A percentile compares a stretch with the other conserved stretches of the same genome.
These are phyloP conservation scores for Arctium minus DNA, from an alignment of 129 eudicot genomes.

Conservation along the genomic window DNA sequence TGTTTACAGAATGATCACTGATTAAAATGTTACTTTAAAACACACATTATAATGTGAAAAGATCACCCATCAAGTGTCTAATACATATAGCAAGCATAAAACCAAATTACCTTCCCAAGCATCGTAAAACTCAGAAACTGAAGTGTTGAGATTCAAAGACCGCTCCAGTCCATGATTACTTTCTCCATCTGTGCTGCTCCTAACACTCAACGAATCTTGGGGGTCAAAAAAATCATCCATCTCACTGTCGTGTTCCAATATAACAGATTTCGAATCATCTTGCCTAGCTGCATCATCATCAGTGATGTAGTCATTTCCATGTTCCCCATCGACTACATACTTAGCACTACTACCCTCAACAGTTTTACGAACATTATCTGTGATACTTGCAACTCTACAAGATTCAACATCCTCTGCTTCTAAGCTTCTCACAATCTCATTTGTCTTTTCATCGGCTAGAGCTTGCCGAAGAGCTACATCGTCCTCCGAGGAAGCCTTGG, in stretches of 20 bases:
- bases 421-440: conserved; percentile 19
- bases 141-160: conserved; percentile 33
- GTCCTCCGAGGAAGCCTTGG: conserved; percentile 55
- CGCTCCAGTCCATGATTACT: conserved; percentile 40
- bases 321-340: conserved; percentile 17
- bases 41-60: background rate
- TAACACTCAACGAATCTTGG: conserved; percentile 57
- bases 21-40: background rate
- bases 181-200: conserved; percentile 53
- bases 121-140: conserved; percentile 85
- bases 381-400: conserved; percentile 9
- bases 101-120: conserved; percentile 84
- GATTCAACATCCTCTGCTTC: conserved; percentile 39
- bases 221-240: conserved; percentile 66
- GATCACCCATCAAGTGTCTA: background rate
- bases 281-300: conserved; percentile 20
- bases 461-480: conserved; percentile 30
- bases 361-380: conserved; percentile 8
- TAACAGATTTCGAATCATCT: conserved; percentile 25
- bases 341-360: conserved; percentile 8
- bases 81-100: background rate
- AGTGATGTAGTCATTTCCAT: background rate
- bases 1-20: background rate
- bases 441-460: conserved; percentile 31
- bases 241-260: conserved; percentile 32